phyloP scores from a whole-genome alignment of 371 early-diverging fungal species.

The Lichtheimia hyalospora region DNA sequence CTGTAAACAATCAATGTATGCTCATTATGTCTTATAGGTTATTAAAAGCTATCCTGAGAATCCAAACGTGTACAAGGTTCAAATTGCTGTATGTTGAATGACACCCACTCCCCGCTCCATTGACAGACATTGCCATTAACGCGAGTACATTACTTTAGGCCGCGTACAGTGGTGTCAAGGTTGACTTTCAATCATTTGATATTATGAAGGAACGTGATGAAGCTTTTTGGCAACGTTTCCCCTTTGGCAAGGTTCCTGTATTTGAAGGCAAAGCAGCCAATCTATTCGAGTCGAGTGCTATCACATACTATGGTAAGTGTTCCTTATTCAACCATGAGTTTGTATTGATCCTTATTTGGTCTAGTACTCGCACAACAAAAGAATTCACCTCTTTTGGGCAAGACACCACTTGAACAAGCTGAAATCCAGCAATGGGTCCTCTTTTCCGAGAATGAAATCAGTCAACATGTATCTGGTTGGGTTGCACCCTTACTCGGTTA shows the following conservation, averaged over 20 bases:
- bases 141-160: conserved; percentile 22
- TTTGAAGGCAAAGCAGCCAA: conserved; percentile 75
- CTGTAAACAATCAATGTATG: no score
- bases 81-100: conserved; percentile 57
- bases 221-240: conserved; percentile 85
- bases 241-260: conserved; percentile 79
- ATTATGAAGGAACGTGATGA: conserved; percentile 68
- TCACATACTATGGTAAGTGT: conserved; percentile 80
- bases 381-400: conserved; percentile 63
- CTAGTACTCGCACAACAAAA: conserved; percentile 68
- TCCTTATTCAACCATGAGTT: neutral
- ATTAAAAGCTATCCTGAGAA: conserved; percentile 55
- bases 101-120: neutral
- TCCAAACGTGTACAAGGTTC: conserved; percentile 61
- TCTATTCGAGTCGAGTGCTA: conserved; percentile 83
- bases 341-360: neutral
- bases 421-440: conserved; percentile 78
- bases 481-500: conserved; percentile 71
- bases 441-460: conserved; percentile 69
- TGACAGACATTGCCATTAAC: neutral
- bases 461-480: conserved; percentile 46
- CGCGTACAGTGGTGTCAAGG: conserved; percentile 73
- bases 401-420: conserved; percentile 69
- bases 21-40: conserved; percentile 22
- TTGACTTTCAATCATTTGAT: conserved; percentile 67